Evolutionary conservation across 306 rosid genomes (phyloP), one percentile per base, ranked within the genome.

Genomic region (Prosopis cineraria): DNA sequence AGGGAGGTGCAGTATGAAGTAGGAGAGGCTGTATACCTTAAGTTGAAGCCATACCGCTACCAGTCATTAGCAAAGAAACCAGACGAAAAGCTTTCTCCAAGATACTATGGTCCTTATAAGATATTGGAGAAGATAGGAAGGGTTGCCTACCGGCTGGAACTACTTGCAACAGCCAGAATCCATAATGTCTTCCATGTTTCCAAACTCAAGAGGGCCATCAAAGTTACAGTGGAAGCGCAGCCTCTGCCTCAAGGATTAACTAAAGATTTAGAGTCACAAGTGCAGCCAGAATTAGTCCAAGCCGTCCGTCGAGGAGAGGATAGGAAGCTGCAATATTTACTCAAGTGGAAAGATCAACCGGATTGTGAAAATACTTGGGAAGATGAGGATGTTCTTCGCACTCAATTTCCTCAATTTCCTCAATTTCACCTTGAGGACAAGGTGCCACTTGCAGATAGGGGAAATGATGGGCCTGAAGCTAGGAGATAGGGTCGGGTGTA

Each of bases 41-140:
- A 47, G 1, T 2, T 47, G 0, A 16, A 47, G 4, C 20, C 53
- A 3, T 47, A 47, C 20, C 3, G 20, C 1, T 17, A 4, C 3
- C 7, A 5, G 0, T 4, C 6, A 1, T 6, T 37, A 37, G 40
- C 40, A 1, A 4, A 16, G 10, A 13, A 3, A 10, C 19, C 17
- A 5, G 3, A 44, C 3, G 48, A 44, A 19, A 44, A 45, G 7
- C 2, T 12, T 0, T 3, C 50, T 2, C 17, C 50, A 0, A 44
- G 19, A 1, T 44, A 44, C 19, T 44, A 44, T 44, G 5, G n/a
- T 3, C 52, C 52, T 7, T 45, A 14, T 16, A 0, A 0, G 7
- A 5, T 45, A 1, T 0, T 0, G 0, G 20, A 16, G 1, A 14
- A 16, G 1, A 0, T 45, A 1, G 52, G 52, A 0, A 3, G 0